A percentile compares a stretch with the other conserved stretches of the same genome.
Evolutionary conservation across 2,329 filamentous ascomycete genomes (phyloP).

Genomic region (Metarhizium humberi): DNA sequence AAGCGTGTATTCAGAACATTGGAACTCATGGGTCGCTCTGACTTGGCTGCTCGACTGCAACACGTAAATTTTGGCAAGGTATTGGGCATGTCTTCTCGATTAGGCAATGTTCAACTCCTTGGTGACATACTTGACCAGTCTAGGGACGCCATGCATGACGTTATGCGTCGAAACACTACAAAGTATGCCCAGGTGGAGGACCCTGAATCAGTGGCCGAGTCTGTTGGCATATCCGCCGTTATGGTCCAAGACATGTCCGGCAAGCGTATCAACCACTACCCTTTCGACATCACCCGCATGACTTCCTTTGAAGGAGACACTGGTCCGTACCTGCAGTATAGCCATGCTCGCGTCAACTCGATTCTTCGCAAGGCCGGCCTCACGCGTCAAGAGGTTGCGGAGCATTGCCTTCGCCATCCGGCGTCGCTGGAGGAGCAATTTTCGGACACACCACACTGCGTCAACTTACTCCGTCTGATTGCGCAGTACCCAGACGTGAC

Average conservation of each 20-base stretch:
- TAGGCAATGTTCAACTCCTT: conserved; percentile 43
- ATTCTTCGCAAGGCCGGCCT: conserved; percentile 17
- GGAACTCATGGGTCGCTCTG: neutral
- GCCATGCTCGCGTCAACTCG: conserved; percentile 52
- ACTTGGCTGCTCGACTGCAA: neutral
- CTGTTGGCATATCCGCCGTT: conserved; percentile 57
- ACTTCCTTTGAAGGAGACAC: conserved; percentile 66
- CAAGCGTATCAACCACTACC: conserved; percentile 43
- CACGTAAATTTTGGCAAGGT: conserved; percentile 40
- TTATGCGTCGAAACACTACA: conserved; percentile 54
- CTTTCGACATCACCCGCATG: conserved; percentile 65
- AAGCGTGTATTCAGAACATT: neutral
- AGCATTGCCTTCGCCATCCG: neutral
- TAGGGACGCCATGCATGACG: conserved; percentile 60
- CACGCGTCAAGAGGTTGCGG: conserved; percentile 5
- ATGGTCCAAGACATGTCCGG: conserved; percentile 69
- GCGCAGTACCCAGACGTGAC: conserved; percentile 58
- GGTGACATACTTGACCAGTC: conserved; percentile 48
- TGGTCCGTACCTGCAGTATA: conserved; percentile 64
- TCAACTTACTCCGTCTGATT: conserved; percentile 51
- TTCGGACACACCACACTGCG: conserved; percentile 27
- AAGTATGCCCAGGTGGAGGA: conserved; percentile 59
- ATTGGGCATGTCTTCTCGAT: conserved; percentile 30
- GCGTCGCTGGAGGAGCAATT: conserved; percentile 11
- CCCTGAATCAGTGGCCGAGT: conserved; percentile 53